A percentile compares a stretch with the other conserved stretches of the same genome.
Evolutionary conservation across 371 early-diverging fungal species (phyloP).

Genomic region (Racocetra persica): DNA sequence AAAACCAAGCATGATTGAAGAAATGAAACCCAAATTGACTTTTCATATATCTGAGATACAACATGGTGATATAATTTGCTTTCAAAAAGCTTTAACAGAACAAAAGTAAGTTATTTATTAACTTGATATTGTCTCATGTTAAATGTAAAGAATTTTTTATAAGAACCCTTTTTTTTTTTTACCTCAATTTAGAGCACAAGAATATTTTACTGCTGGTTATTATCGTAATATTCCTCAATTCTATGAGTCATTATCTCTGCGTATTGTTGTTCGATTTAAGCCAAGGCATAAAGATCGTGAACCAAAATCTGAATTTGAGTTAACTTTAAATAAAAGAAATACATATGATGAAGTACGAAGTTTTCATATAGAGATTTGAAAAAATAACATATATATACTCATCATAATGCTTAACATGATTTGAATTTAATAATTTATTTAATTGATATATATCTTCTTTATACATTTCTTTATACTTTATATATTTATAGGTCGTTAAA

Average conservation of each 20-base stretch:
- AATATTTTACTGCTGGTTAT: constrained; percentile 42
- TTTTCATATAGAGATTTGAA: too few relatives aligned
- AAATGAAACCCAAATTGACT: constrained; percentile 58
- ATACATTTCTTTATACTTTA: too few relatives aligned
- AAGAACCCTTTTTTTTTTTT: neutral
- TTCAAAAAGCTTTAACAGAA: constrained; percentile 66
- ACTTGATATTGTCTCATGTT: neutral
- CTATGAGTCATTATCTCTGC: constrained; percentile 75
- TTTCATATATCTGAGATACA: constrained; percentile 67
- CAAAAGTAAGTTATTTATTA: constrained; percentile 58
- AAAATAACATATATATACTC: too few relatives aligned
- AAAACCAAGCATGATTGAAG: constrained; percentile 89
- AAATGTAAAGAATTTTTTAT: neutral
- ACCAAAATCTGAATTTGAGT: constrained; percentile 51
- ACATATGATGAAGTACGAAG: constrained; percentile 66
- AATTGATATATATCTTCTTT: too few relatives aligned
- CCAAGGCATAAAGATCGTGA: constrained; percentile 55
- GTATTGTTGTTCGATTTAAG: constrained; percentile 73
- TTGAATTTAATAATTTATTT: too few relatives aligned
- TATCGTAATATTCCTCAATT: constrained; percentile 68
- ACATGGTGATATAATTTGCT: constrained; percentile 91
- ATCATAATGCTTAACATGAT: too few relatives aligned
- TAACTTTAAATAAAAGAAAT: constrained; percentile 71
- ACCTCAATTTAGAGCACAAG: constrained; percentile 36
- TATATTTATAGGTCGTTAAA: constrained; percentile 47